Percentiles rank a stretch among this genome's conserved stretches.
Evolutionary conservation across 352 stramenopile species (phyloP).

Genomic region (Achlya hypogyna): DNA sequence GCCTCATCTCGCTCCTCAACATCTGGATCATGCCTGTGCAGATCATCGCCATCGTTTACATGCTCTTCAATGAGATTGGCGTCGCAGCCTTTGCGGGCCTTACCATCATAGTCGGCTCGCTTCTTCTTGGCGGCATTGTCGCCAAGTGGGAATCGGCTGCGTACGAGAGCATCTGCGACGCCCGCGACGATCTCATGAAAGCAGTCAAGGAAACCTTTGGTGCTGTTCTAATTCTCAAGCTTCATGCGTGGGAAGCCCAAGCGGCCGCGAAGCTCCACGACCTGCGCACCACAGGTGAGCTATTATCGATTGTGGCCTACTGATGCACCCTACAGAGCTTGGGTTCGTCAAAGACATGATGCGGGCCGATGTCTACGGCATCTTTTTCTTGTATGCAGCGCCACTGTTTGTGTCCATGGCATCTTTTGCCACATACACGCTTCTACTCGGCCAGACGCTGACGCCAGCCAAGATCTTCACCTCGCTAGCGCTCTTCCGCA

Average conservation of each 20-base stretch:
- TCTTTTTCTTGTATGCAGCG: slow-evolving; percentile 33
- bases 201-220: slow-evolving; percentile 36
- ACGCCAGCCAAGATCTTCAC: slow-evolving; percentile 56
- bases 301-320: background rate
- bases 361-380: background rate
- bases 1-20: slow-evolving; percentile 19
- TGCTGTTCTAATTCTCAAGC: slow-evolving; percentile 86
- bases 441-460: slow-evolving; percentile 30
- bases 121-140: slow-evolving; percentile 69
- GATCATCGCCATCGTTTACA: slow-evolving; percentile 35
- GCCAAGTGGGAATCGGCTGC: slow-evolving; percentile 10
- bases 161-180: slow-evolving; percentile 22
- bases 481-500: slow-evolving; percentile 47
- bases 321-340: slow-evolving; percentile 4
- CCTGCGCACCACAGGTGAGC: slow-evolving; percentile 27
- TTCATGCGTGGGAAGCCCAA: slow-evolving; percentile 83
- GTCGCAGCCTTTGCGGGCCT: slow-evolving; percentile 37
- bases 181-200: slow-evolving; percentile 35
- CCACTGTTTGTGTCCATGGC: slow-evolving; percentile 36
- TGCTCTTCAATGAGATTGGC: slow-evolving; percentile 50
- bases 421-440: slow-evolving; percentile 39
- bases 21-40: slow-evolving; percentile 52
- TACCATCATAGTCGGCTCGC: slow-evolving; percentile 35
- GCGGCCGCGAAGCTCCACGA: slow-evolving; percentile 67
- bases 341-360: background rate